Evolutionary conservation across 1,284 basidiomycete species (phyloP), one percentile per base, ranked within the genome.

Genomic region (Puccinia triticina): DNA sequence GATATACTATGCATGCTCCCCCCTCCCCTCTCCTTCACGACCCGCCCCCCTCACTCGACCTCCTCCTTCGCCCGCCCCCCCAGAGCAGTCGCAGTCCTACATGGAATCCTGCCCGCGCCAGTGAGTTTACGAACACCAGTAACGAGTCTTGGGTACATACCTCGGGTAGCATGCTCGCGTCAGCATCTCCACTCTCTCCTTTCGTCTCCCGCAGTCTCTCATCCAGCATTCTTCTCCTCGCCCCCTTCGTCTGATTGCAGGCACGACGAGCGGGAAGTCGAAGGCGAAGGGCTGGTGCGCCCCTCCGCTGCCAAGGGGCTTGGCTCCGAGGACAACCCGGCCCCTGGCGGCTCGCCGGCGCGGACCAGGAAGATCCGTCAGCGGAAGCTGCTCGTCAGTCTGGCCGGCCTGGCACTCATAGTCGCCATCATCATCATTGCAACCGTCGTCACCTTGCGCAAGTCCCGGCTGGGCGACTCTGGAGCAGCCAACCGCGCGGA

Each of bases 381-480:
- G 50, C 66, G 64, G 18, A 72, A 72, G 37, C 50, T 72, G 12
- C 10, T 80, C 57, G 18, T 57, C 46, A 40, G 69, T 29, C 40
- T 64, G 23, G n/a, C 21, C n/a, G 79, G 26, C 16, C 23, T 74
- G n/a, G 40, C 48, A n/a, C 46, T 75, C 8, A 18, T 75, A 3
- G 21, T 75, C 12, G 16, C 67, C 16, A 59, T 32, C 14, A 75
- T 82, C 67, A 50, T 61, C 46, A 46, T 80, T 37, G 78, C 16
- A 18, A 59, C 72, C 23, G 50, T 59, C 29, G 26, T 80, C 26
- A 43, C n/a, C 78, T 32, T 80, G 32, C 69, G 78, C 11, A 80
- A 40, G 50, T 80, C 78, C 61, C 37, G 29, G 21, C 50, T 40
- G 26, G 67, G 1, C 7, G 43, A 11, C 43, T 23, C 21, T 29